phyloP scores from a whole-genome alignment of 345 rosid genomes.

The Pugionium dolabratum region DNA sequence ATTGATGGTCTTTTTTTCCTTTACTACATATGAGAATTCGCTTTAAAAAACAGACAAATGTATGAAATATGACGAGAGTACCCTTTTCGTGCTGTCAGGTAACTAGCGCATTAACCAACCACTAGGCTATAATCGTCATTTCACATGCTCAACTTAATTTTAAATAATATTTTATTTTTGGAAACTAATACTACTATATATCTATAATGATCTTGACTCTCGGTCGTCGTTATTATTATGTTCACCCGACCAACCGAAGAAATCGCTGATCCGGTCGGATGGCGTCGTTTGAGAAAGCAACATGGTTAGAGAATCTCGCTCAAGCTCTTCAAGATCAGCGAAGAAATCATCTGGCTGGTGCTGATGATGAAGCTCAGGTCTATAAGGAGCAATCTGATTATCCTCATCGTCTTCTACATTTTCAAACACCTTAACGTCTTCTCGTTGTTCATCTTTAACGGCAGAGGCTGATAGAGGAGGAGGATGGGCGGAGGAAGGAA shows the following conservation, averaged over 20 bases:
- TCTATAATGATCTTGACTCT: conserved; percentile 34
- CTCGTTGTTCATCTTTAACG: conserved; percentile 46
- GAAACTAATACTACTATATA: conserved; percentile 15
- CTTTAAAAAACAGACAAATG: conserved; percentile 19
- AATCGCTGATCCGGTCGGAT: conserved; percentile 50
- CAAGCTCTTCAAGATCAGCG: conserved; percentile 73
- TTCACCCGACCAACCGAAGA: conserved; percentile 44
- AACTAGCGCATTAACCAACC: conserved; percentile 22
- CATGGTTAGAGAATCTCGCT: conserved; percentile 59
- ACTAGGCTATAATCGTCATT: conserved; percentile 18
- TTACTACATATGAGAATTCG: conserved; percentile 12
- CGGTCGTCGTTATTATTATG: conserved; percentile 20
- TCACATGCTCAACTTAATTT: conserved; percentile 23
- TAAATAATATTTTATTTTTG: conserved; percentile 5
- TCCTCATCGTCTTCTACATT: conserved; percentile 36
- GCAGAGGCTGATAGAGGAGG: conserved; percentile 16
- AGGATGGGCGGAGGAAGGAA: conserved; percentile 11
- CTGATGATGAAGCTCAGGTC: conserved; percentile 30
- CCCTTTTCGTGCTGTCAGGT: conserved; percentile 11
- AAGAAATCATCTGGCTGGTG: conserved; percentile 52
- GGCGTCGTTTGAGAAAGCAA: conserved; percentile 48
- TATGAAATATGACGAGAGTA: conserved; percentile 21
- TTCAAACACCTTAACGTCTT: conserved; percentile 41
- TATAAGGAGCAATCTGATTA: conserved; percentile 27
- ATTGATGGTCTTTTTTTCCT: neutral